phyloP scores from a whole-genome alignment of 345 rosid genomes.

The Populus deltoides region DNA sequence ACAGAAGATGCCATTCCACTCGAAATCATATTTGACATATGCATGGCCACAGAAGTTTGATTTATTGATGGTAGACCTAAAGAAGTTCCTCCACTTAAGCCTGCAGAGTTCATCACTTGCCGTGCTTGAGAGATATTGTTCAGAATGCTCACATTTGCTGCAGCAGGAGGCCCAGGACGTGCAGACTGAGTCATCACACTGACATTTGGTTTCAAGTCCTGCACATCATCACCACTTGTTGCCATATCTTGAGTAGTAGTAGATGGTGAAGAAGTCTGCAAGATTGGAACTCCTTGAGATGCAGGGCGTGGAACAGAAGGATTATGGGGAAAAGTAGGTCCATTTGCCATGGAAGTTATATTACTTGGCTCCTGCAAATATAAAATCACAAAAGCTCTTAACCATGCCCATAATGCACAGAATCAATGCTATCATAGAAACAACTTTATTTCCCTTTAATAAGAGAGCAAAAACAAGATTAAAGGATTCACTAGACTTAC shows the following conservation, averaged over 20 bases:
- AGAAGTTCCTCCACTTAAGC: conserved; percentile 87
- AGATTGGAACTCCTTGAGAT: conserved; percentile 62
- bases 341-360: conserved; percentile 62
- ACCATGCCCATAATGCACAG: conserved; percentile 7
- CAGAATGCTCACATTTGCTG: conserved; percentile 83
- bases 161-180: conserved; percentile 69
- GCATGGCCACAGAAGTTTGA: conserved; percentile 86
- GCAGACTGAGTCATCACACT: conserved; percentile 60
- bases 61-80: conserved; percentile 65
- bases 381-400: conserved; percentile 10
- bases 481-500: conserved; percentile 46
- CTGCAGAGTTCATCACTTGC: conserved; percentile 81
- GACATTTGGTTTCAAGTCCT: conserved; percentile 78
- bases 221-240: conserved; percentile 49
- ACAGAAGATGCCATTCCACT: conserved; percentile 80
- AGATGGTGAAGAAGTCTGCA: conserved; percentile 83
- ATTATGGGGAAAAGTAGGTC: conserved; percentile 64
- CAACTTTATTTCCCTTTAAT: conserved; percentile 7
- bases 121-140: conserved; percentile 91
- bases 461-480: conserved; percentile 5
- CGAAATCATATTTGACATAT: conserved; percentile 94
- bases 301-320: conserved; percentile 71
- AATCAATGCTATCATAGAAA: conserved; percentile 1
- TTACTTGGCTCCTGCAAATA: conserved; percentile 79
- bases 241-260: conserved; percentile 74